These are phyloP conservation scores for Paramecium octaurelia DNA, from an alignment of 73 alveolate genomes.

Conservation along the genomic window DNA sequence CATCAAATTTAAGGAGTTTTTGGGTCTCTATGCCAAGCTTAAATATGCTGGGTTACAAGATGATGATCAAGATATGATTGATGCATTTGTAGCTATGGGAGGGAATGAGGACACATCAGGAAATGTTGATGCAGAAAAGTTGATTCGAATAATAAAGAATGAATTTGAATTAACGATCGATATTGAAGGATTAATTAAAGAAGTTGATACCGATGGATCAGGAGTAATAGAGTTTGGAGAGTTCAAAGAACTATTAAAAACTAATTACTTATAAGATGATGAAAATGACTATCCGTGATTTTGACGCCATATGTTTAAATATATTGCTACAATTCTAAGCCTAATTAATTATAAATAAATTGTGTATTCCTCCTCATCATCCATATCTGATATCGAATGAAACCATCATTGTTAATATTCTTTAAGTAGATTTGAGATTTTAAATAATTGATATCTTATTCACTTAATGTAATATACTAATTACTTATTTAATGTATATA, in stretches of 20 bases:
- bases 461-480: background rate
- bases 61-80: constrained; percentile 73
- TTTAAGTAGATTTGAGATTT: too few relatives aligned
- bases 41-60: constrained; percentile 56
- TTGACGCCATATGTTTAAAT: background rate
- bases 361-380: background rate
- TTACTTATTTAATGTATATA: too few relatives aligned
- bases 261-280: constrained; percentile 48
- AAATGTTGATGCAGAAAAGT: constrained; percentile 79
- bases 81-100: constrained; percentile 98
- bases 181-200: constrained; percentile 71
- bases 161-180: constrained; percentile 85
- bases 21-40: background rate
- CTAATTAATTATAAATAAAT: background rate
- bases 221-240: constrained; percentile 87
- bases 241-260: constrained; percentile 60
- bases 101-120: constrained; percentile 92
- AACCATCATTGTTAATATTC: background rate
- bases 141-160: constrained; percentile 83
- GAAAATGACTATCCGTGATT: constrained; percentile 25
- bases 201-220: constrained; percentile 88
- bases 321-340: background rate
- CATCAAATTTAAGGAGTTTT: background rate
- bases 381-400: background rate
- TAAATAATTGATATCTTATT: background rate